These are phyloP conservation scores for Podila epigama DNA, from an alignment of 192 early-diverging fungal genomes.

Conservation along the genomic window DNA sequence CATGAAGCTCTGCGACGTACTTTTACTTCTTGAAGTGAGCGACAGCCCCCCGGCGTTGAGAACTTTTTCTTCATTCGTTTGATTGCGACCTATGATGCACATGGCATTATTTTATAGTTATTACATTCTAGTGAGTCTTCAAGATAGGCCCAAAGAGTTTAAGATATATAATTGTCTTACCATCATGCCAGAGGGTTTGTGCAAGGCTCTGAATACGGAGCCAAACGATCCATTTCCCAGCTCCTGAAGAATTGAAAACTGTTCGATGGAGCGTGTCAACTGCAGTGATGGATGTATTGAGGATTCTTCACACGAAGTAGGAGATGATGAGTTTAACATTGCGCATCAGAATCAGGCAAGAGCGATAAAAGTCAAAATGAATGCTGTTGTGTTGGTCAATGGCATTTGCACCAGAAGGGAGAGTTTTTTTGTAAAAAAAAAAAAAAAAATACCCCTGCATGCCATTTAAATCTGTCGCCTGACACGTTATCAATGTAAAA, in stretches of 20 bases:
- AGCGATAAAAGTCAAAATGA: too few relatives aligned
- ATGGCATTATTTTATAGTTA: neutral
- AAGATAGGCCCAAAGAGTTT: too few relatives aligned
- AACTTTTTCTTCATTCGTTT: slow-evolving; percentile 92
- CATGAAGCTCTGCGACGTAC: slow-evolving; percentile 34
- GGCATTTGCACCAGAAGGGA: too few relatives aligned
- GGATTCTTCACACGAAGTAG: too few relatives aligned
- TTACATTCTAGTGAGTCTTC: neutral
- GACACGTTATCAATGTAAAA: too few relatives aligned
- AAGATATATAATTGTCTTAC: too few relatives aligned
- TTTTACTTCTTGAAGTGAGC: slow-evolving; percentile 82
- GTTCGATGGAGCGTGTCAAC: slow-evolving; percentile 42
- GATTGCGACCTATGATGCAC: slow-evolving; percentile 82
- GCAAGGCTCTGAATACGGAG: slow-evolving; percentile 71
- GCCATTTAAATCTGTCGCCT: too few relatives aligned
- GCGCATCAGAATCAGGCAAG: too few relatives aligned
- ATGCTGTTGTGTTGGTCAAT: too few relatives aligned
- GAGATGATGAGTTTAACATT: too few relatives aligned
- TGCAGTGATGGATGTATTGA: slow-evolving; percentile 3
- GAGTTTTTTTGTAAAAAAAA: too few relatives aligned
- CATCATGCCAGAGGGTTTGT: slow-evolving; percentile 69
- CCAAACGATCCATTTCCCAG: slow-evolving; percentile 89
- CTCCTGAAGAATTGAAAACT: slow-evolving; percentile 72
- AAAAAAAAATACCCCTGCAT: too few relatives aligned
- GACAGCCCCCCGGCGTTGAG: slow-evolving; percentile 71